Evolutionary conservation across 805 yeast genomes (phyloP), one percentile per base, ranked within the genome.

Genomic region (Kuraishia cidri): DNA sequence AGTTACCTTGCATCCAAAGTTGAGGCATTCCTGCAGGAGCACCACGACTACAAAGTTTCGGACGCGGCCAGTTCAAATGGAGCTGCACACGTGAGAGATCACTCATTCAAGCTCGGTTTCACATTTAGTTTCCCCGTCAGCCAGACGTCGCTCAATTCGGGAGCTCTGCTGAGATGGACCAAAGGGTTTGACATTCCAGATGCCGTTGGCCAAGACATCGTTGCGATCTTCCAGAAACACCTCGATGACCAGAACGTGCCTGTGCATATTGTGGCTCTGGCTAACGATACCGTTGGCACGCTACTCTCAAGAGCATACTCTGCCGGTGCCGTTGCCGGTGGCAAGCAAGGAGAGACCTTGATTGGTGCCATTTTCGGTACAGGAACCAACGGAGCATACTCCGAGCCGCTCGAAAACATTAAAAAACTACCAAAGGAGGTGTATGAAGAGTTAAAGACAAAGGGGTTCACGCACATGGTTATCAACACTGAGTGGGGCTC

Each of bases 401-500:
- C 74, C 52, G 98, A 90, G 58, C 68, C 73, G 36, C 54, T 87
- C 33, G 77, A 72, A 26, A 71, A 78, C 35, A 83, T 92, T 44
- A 72, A 71, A 35, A 90, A 92, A 58, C 64, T 88, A 40, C 72
- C 75, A n/a, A 65, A 69, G 3, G 57, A 62, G 22, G 36, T 56
- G 10, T 56, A 56, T 29, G 56, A 48, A 17, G 52, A 51, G 14
- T 56, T 69, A 45, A 58, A 50, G 34, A 45, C 54, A 2, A 51
- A 59, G 32, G 78, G 75, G 23, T 65, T 69, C 33, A 63, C 66
- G 3, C 75, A 78, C 41, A 88, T 88, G 96, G 82, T 86, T 41
- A 71, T 88, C 46, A 88, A 88, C 62, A 88, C 96, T 29, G 98
- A 92, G 60, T 92, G 97, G 96, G 97, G 97, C 41, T 86, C 96